Conservation (phyloP, 345 rosid genomes). For the Linum usitatissimum region DNA sequence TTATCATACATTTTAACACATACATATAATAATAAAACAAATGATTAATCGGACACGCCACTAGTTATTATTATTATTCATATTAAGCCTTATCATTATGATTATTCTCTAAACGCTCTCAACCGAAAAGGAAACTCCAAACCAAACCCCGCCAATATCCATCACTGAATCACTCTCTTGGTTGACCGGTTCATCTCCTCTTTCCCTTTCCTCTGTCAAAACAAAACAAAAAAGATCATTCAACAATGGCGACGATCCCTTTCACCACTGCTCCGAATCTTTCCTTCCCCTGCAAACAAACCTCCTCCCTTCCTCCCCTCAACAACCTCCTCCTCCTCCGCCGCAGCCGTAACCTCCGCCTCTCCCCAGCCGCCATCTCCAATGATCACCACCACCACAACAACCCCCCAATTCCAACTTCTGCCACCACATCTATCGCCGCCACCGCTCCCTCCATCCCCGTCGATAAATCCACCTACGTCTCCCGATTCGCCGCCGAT, state of each 20-base stretch:
- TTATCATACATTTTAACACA: too few relatives aligned
- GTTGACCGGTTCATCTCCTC: neutral
- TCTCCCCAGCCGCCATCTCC: neutral
- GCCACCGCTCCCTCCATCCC: neutral
- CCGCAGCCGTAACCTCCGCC: neutral
- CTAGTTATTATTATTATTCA: too few relatives aligned
- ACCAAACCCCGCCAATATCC: neutral
- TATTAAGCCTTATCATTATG: too few relatives aligned
- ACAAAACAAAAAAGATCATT: too few relatives aligned
- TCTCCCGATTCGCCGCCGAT: constrained; percentile 43
- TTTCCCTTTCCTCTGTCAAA: neutral
- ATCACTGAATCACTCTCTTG: neutral
- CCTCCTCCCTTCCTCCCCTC: neutral
- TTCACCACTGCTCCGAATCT: neutral
- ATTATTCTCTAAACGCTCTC: too few relatives aligned
- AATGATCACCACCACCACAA: neutral
- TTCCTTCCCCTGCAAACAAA: neutral
- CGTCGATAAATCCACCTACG: constrained; percentile 1
- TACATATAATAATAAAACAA: too few relatives aligned
- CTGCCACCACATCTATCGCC: neutral
- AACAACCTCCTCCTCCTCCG: neutral
- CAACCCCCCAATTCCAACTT: neutral
- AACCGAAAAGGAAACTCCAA: neutral
- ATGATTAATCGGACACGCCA: too few relatives aligned
- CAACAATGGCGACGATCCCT: neutral